A percentile compares a stretch with the other conserved stretches of the same genome.
Conservation (phyloP, 2,329 filamentous ascomycete genomes). For the Chrysosphaeria jannelii region DNA sequence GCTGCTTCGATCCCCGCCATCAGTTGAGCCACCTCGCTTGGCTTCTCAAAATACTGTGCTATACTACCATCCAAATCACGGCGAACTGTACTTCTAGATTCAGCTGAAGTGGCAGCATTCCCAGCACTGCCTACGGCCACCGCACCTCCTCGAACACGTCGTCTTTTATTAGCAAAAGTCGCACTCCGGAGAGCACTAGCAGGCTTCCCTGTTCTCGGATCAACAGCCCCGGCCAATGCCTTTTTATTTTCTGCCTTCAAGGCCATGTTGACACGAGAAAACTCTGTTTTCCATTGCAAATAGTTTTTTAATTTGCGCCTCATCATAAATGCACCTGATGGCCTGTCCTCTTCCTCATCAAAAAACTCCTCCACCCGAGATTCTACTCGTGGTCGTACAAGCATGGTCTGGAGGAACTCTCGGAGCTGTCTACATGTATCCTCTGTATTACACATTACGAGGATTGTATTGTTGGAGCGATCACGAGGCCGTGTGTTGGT, state of each 20-base stretch:
- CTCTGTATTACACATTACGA: slow-evolving; percentile 86
- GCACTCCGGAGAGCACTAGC: slow-evolving; percentile 20
- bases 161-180: slow-evolving; percentile 57
- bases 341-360: slow-evolving; percentile 22
- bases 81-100: slow-evolving; percentile 22
- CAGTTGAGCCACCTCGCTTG: slow-evolving; percentile 50
- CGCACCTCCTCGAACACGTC: slow-evolving; percentile 57
- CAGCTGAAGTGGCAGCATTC: slow-evolving; percentile 2
- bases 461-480: slow-evolving; percentile 67
- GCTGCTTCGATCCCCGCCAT: slow-evolving; percentile 63
- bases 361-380: slow-evolving; percentile 15
- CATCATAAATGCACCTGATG: slow-evolving; percentile 72
- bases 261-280: slow-evolving; percentile 53
- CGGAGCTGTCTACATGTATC: slow-evolving; percentile 64
- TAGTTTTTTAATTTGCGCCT: slow-evolving; percentile 63
- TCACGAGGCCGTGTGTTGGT: slow-evolving; percentile 44
- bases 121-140: slow-evolving; percentile 17
- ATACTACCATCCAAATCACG: slow-evolving; percentile 47
- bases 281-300: slow-evolving; percentile 68
- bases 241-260: slow-evolving; percentile 59
- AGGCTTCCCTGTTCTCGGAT: slow-evolving; percentile 15
- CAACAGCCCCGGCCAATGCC: slow-evolving; percentile 34
- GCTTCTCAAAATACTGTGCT: slow-evolving; percentile 51
- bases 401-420: slow-evolving; percentile 79
- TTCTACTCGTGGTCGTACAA: slow-evolving; percentile 28